Evolutionary conservation across 805 yeast species (phyloP).

Genomic region (Cephaloascus fragrans): DNA sequence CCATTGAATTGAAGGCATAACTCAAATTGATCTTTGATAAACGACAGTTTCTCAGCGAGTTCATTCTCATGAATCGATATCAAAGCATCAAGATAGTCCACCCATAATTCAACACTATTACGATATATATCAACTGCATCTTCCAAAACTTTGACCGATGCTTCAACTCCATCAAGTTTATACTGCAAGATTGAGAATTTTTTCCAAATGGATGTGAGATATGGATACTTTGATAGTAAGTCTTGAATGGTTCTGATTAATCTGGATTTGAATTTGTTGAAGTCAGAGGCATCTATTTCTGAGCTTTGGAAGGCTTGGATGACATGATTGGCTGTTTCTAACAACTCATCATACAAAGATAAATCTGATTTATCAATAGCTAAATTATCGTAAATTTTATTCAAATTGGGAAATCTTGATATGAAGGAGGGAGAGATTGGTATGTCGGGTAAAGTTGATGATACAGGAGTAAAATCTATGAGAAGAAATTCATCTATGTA

Average conservation of each 20-base stretch:
- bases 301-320: too few species aligned
- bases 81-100: slow-evolving; percentile 50
- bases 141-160: slow-evolving; percentile 34
- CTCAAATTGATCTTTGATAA: slow-evolving; percentile 33
- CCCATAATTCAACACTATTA: slow-evolving; percentile 56
- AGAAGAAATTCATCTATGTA: too few species aligned
- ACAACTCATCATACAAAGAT: too few species aligned
- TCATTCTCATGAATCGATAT: slow-evolving; percentile 17
- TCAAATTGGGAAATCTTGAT: too few species aligned
- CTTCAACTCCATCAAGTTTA: slow-evolving; percentile 43
- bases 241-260: not conserved
- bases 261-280: too few species aligned
- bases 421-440: too few species aligned
- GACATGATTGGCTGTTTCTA: too few species aligned
- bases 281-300: too few species aligned
- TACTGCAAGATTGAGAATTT: slow-evolving; percentile 44
- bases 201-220: slow-evolving; percentile 55
- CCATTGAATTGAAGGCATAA: slow-evolving; percentile 49
- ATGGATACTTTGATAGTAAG: slow-evolving; percentile 46
- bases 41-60: slow-evolving; percentile 12
- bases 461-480: too few species aligned
- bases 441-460: too few species aligned
- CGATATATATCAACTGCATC: slow-evolving; percentile 43
- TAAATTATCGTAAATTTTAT: too few species aligned
- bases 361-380: too few species aligned